Conservation (phyloP, 768 basidiomycete species). For the Auricularia sp. region DNA sequence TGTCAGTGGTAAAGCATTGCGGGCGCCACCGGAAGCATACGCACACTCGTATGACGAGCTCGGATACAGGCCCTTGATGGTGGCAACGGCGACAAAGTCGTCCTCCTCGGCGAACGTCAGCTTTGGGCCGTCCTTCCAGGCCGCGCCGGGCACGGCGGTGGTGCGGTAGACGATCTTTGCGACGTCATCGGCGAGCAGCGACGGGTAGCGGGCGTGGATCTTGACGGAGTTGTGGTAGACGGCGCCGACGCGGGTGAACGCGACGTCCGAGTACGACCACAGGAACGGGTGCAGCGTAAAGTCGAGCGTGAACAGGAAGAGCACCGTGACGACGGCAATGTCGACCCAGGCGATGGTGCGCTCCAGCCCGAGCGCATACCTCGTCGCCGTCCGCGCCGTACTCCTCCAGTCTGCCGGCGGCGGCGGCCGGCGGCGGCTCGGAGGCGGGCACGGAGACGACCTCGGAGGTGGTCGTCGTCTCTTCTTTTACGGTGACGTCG, state of each 20-base stretch:
- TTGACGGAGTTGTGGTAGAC: slow-evolving; percentile 56
- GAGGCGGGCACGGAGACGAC: background rate
- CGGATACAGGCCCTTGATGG: slow-evolving; percentile 54
- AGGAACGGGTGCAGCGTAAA: slow-evolving; percentile 45
- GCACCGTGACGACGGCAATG: background rate
- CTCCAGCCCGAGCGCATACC: background rate
- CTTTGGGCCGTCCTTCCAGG: slow-evolving; percentile 48
- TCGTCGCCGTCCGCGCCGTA: background rate
- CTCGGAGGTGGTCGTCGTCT: background rate
- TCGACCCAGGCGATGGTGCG: background rate
- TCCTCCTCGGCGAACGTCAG: slow-evolving; percentile 32
- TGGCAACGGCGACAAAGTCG: slow-evolving; percentile 53
- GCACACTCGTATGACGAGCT: slow-evolving; percentile 61
- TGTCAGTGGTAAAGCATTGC: slow-evolving; percentile 2
- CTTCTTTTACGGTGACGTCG: background rate
- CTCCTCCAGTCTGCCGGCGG: background rate
- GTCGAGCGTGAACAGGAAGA: slow-evolving; percentile 40
- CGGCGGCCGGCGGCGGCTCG: background rate
- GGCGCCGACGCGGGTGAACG: slow-evolving; percentile 62
- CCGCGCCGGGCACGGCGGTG: slow-evolving; percentile 15
- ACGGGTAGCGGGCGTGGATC: slow-evolving; percentile 52
- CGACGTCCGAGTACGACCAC: slow-evolving; percentile 43
- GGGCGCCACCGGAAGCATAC: slow-evolving; percentile 15
- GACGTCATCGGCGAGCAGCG: slow-evolving; percentile 18
- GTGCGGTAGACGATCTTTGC: slow-evolving; percentile 27